A percentile compares a stretch with the other conserved stretches of the same genome.
phyloP scores from a whole-genome alignment of 768 basidiomycete genomes.

The Coprinopsis sp. region DNA sequence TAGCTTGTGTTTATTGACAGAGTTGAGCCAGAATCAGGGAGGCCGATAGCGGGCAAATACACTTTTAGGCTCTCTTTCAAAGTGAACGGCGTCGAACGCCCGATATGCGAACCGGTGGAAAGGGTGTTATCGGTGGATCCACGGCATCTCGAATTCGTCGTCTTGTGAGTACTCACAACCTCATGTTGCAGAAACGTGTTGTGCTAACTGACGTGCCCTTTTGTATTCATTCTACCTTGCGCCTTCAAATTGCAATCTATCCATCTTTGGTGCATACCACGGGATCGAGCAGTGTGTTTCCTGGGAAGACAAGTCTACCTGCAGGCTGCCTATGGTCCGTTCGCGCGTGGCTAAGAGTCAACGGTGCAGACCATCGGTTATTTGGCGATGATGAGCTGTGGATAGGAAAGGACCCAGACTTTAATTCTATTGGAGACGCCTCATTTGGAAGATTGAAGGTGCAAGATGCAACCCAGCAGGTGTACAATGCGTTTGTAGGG shows the following conservation, averaged over 20 bases:
- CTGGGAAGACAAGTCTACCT: conserved; percentile 53
- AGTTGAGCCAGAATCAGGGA: conserved; percentile 41
- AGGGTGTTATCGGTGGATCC: conserved; percentile 51
- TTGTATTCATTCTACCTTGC: not conserved
- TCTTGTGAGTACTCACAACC: conserved; percentile 67
- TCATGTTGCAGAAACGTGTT: too few species aligned
- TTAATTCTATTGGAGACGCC: conserved; percentile 50
- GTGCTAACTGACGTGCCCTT: too few species aligned
- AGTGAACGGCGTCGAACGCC: conserved; percentile 51
- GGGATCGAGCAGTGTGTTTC: conserved; percentile 42
- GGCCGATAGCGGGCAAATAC: conserved; percentile 41
- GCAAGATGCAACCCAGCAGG: conserved; percentile 38
- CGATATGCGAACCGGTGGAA: conserved; percentile 42
- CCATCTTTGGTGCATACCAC: not conserved
- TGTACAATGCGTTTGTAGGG: conserved; percentile 55
- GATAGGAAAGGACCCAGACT: conserved; percentile 65
- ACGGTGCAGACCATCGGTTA: conserved; percentile 55
- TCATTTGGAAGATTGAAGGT: conserved; percentile 48
- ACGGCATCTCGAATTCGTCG: conserved; percentile 49
- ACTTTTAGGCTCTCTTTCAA: conserved; percentile 52
- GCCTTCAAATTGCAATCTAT: not conserved
- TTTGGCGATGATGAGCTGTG: conserved; percentile 64
- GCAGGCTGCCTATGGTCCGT: conserved; percentile 50
- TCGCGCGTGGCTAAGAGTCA: conserved; percentile 60
- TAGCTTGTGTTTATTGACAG: conserved; percentile 23